phyloP scores from a whole-genome alignment of 306 rosid species.

The Vigna reflexopilosa region DNA sequence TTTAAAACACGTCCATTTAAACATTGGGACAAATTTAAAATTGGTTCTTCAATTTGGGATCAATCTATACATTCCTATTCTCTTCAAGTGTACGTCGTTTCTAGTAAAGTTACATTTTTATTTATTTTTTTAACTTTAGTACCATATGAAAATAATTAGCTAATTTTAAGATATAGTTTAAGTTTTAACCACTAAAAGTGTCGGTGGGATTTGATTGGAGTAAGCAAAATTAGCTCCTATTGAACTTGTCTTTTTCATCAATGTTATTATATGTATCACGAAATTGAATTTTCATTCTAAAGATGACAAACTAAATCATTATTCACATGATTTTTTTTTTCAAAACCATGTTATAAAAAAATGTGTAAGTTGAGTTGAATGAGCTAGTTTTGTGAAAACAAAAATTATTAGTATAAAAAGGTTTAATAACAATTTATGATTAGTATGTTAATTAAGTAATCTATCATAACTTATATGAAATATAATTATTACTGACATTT shows the following conservation, averaged over 20 bases:
- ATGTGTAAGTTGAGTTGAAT: too few relatives aligned
- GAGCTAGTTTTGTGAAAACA: too few relatives aligned
- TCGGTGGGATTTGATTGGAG: neutral
- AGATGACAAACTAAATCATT: too few relatives aligned
- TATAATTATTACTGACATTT: too few relatives aligned
- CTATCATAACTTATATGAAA: too few relatives aligned
- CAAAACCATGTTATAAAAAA: too few relatives aligned
- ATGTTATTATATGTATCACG: neutral
- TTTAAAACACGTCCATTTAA: neutral
- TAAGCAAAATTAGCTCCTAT: neutral
- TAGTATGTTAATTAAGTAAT: too few relatives aligned
- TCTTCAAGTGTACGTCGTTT: neutral
- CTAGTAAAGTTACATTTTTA: neutral
- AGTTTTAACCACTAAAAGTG: neutral
- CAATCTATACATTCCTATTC: neutral
- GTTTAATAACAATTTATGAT: too few relatives aligned
- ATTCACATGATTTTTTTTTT: too few relatives aligned
- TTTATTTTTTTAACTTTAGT: neutral
- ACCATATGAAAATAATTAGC: neutral
- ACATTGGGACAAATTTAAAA: neutral
- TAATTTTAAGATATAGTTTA: neutral
- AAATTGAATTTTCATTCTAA: neutral
- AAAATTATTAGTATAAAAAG: too few relatives aligned
- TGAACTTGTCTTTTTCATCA: neutral
- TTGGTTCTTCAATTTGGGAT: neutral